phyloP scores from a whole-genome alignment of 2,329 filamentous ascomycete genomes.

The Hypoxylon sp. region DNA sequence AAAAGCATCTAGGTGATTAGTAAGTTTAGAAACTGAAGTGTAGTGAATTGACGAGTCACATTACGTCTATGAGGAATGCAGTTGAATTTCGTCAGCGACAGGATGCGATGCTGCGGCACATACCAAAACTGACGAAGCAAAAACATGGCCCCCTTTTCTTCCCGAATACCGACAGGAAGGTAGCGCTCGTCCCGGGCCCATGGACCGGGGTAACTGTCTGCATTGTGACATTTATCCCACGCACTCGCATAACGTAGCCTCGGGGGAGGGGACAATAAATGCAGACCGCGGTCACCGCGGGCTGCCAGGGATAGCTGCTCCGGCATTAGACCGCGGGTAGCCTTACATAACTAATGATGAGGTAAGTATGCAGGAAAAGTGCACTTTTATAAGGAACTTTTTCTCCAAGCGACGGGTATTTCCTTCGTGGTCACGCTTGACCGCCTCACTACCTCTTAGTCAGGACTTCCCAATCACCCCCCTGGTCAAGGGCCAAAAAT shows the following conservation, averaged over 20 bases:
- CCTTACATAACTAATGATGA: slow-evolving; percentile 7
- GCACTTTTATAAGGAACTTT: slow-evolving; percentile 26
- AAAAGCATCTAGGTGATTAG: no score
- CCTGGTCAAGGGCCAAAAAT: slow-evolving; percentile 1
- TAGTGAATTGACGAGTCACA: background rate
- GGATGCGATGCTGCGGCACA: slow-evolving; percentile 12
- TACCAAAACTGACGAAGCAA: slow-evolving; percentile 6
- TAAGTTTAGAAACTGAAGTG: background rate
- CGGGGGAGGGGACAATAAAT: slow-evolving; percentile 9
- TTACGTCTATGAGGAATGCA: background rate
- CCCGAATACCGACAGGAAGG: slow-evolving; percentile 26
- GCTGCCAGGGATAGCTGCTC: slow-evolving; percentile 19
- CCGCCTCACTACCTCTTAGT: slow-evolving; percentile 8
- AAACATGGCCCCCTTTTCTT: slow-evolving; percentile 3
- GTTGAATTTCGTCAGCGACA: slow-evolving; percentile 1
- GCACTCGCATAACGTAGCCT: slow-evolving; percentile 11
- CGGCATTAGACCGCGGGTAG: slow-evolving; percentile 17
- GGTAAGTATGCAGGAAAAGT: slow-evolving; percentile 11
- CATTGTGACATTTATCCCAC: slow-evolving; percentile 31
- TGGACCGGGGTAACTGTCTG: slow-evolving; percentile 29
- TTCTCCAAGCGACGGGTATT: background rate
- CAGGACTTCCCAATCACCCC: background rate
- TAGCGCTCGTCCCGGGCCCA: slow-evolving; percentile 22
- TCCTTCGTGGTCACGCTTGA: slow-evolving; percentile 3
- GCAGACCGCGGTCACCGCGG: slow-evolving; percentile 15